A percentile compares a stretch with the other conserved stretches of the same genome.
Conservation (phyloP, 2,329 filamentous ascomycete species). For the Fusarium aywerte region DNA sequence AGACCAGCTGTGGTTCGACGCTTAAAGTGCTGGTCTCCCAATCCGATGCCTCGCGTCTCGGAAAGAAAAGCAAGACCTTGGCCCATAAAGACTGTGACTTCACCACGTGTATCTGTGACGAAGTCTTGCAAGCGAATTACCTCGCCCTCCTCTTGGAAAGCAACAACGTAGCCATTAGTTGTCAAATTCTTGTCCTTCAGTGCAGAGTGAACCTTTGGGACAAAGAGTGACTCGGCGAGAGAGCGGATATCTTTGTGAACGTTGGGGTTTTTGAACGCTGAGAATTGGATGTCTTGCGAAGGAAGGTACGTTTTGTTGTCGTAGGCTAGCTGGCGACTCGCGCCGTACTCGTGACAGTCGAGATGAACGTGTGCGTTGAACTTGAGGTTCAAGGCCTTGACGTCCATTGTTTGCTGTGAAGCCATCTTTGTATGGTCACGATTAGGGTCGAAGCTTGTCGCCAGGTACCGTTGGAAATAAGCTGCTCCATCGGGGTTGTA, state of each 20-base stretch:
- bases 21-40: slow-evolving; percentile 47
- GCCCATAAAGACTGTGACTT: slow-evolving; percentile 42
- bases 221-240: slow-evolving; percentile 45
- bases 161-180: slow-evolving; percentile 45
- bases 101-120: slow-evolving; percentile 47
- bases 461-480: slow-evolving; percentile 48
- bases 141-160: slow-evolving; percentile 22
- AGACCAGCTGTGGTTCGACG: slow-evolving; percentile 46
- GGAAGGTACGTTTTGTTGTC: slow-evolving; percentile 39
- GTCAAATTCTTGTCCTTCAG: slow-evolving; percentile 35
- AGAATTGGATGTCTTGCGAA: slow-evolving; percentile 46
- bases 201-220: slow-evolving; percentile 43
- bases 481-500: slow-evolving; percentile 50
- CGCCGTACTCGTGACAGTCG: slow-evolving; percentile 50
- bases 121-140: slow-evolving; percentile 45
- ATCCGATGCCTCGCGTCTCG: slow-evolving; percentile 48
- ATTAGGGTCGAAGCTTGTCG: slow-evolving; percentile 49
- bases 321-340: not conserved
- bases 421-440: slow-evolving; percentile 50
- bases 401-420: slow-evolving; percentile 47
- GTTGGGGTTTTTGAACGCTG: slow-evolving; percentile 50
- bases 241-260: slow-evolving; percentile 47
- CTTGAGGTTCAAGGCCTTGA: slow-evolving; percentile 45
- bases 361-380: slow-evolving; percentile 48
- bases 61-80: slow-evolving; percentile 48